A percentile compares a stretch with the other conserved stretches of the same genome.
Conservation (phyloP, 2,329 filamentous ascomycete genomes). For the Rhytidhysteron rufulum region DNA sequence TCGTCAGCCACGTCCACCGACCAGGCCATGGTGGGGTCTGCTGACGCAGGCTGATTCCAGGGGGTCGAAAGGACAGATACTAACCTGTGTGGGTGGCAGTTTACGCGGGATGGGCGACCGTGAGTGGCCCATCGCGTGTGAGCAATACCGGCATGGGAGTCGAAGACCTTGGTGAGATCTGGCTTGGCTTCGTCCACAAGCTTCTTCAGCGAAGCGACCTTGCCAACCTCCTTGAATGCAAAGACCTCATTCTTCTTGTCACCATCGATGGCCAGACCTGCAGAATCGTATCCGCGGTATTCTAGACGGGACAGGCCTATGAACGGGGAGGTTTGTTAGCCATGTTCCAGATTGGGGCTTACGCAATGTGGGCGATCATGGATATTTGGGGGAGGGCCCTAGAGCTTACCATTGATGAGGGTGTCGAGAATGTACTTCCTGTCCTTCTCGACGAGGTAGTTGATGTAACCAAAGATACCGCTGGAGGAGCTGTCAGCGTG, state of each 20-base stretch:
- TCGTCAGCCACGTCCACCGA: no score
- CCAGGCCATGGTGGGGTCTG: conserved; percentile 8
- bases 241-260: conserved; percentile 98
- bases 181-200: conserved; percentile 80
- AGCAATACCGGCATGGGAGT: conserved; percentile 96
- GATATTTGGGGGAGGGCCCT: conserved; percentile 6
- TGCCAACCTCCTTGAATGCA: conserved; percentile 98
- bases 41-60: conserved; percentile 2
- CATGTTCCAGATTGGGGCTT: conserved; percentile 6
- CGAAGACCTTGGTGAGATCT: conserved; percentile 88
- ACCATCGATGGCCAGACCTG: conserved; percentile 90
- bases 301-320: conserved; percentile 89
- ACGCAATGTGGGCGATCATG: conserved; percentile 6
- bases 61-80: no score
- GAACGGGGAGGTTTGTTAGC: conserved; percentile 22
- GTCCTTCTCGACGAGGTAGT: conserved; percentile 99
- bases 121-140: conserved; percentile 99
- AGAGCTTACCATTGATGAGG: conserved; percentile 79
- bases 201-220: conserved; percentile 93
- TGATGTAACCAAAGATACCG: conserved; percentile 98
- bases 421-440: conserved; percentile 94
- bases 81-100: conserved; percentile 98
- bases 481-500: conserved; percentile 44
- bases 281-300: conserved; percentile 98
- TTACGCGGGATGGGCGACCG: conserved; percentile 84